Base-by-base conservation (phyloP, 1,139 yeast genomes). In the Yamadazyma dushanensis region DNA sequence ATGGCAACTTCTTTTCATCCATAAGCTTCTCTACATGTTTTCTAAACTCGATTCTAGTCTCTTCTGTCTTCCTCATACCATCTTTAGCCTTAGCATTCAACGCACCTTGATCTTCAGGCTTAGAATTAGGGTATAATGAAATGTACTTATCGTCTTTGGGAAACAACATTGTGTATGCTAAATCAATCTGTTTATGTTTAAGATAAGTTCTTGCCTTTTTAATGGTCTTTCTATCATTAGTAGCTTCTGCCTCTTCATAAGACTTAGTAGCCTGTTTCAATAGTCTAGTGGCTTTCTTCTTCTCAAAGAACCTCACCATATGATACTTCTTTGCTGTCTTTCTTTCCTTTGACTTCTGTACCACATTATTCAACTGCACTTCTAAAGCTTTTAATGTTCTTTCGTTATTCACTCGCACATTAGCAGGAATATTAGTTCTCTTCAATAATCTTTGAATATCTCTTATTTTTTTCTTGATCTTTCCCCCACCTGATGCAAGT, bases 301-400 rank as follows among this genome's bases (percentile, higher is more conserved):
- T 76, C 59, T 92, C 98, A 45, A 92, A 87, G 54, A 94, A 92
- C 46, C 94, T 73, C 32, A 92, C 92, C 94, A 89, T 90, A 54
- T 88, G 97, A 58, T 94, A 92, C 60, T 83, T 86, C 48, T 81
- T 76, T n/a, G 88, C 79, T 31, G 74, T 64, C 38, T 77, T 75
- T 49, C 75, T 77, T 6, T 80, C 77, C 47, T 73, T 73, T 33
- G 72, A 66, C 27, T 69, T 67, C 21, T 60, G 45, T 44, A 76
- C 74, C 8, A 79, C 77, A 33, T 72, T 72, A 37, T 70, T 73
- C 35, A 89, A 67, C 54, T 90, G 96, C 3, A 73, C 64, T 40
- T 76, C 72, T 38, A 89, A 64, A 0, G 94, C 90, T 38, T 78
- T 78, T 40, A 92, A 63, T 2, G 95, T 90, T 61, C 97, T 80